Percentiles rank a stretch among this genome's conserved stretches.
These are phyloP conservation scores for Xylaria nigripes DNA, from an alignment of 495 filamentous ascomycete species.

Conservation along the genomic window DNA sequence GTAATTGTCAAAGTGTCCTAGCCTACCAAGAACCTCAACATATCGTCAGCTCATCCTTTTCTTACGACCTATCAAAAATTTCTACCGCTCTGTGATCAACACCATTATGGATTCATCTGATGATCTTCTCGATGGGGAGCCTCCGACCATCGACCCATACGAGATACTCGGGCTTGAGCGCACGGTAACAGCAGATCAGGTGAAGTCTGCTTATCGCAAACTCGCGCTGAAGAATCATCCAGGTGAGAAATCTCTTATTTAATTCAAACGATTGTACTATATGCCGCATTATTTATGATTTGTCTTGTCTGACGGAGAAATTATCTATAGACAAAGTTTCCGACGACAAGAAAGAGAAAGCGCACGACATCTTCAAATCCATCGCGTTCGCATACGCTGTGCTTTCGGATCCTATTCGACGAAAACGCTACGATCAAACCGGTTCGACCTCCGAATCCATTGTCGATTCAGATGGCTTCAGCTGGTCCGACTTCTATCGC, in stretches of 20 bases:
- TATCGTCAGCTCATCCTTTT: not conserved
- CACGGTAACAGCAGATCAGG: constrained; percentile 57
- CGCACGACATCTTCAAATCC: constrained; percentile 73
- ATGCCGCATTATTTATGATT: constrained; percentile 44
- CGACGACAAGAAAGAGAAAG: constrained; percentile 52
- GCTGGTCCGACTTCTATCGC: constrained; percentile 83
- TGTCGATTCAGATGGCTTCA: constrained; percentile 66
- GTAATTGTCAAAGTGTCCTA: not conserved
- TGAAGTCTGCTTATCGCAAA: constrained; percentile 81
- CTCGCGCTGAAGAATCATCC: constrained; percentile 87
- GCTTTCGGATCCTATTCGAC: constrained; percentile 68
- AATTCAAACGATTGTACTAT: constrained; percentile 42
- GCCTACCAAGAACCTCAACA: not conserved
- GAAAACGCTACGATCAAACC: constrained; percentile 78
- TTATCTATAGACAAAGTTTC: constrained; percentile 59
- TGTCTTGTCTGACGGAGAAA: constrained; percentile 1
- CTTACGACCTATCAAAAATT: not conserved
- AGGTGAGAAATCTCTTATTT: constrained; percentile 65
- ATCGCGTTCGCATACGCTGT: constrained; percentile 92
- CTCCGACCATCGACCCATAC: constrained; percentile 67
- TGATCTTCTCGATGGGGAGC: constrained; percentile 32
- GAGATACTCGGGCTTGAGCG: constrained; percentile 62
- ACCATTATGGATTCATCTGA: constrained; percentile 30
- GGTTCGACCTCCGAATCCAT: constrained; percentile 75
- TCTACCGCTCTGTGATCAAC: not conserved